Evolutionary conservation across 1,139 yeast species (phyloP), one percentile per base, ranked within the genome.

Genomic region (Arxiozyma telluris): DNA sequence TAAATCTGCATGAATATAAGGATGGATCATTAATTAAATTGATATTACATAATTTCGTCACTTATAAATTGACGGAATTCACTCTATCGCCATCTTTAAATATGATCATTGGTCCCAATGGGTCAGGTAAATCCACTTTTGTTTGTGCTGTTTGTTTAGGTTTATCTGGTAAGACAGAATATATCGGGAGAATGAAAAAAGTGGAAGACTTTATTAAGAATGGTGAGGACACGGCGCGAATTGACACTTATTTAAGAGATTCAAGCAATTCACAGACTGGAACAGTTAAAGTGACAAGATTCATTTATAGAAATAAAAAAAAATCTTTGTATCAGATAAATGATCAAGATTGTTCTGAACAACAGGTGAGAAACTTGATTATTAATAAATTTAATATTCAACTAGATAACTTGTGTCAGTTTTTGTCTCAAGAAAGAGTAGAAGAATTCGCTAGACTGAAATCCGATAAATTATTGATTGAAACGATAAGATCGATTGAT

Each of bases 81-180:
- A 75, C 76, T 47, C 76, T 91, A 52, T 87, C 95, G 0, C 97
- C 98, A 0, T 77, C 84, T 2, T 75, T 94, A 66, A 94, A 94
- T 67, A 82, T 94, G 88, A 87, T 94, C 55, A 87, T 93, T 54
- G 98, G 98, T 0, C 98, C 98, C 7, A 94, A 94, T 66, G 99
- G 99, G 44, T 83, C 96, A 0, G 99, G 99, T 7, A 94, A 94
- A 67, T 84, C 94, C 50, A 89, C 98, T 0, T 80, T 93, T 61
- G 96, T 93, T 7, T 89, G 97, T 56, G 98, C 98, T 0, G 82
- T 93, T 1, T 93, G 96, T 68, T 74, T 94, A 44, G 97, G 97
- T 0, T 73, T 94, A 18, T 94, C 86, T 1, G 98, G 98, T 2
- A 81, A 79, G 57, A 80, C 91, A 7, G 88, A 83, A 41, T 74